Evolutionary conservation across 2,329 filamentous ascomycete species (phyloP).

Genomic region (Pyrenophora graminea): DNA sequence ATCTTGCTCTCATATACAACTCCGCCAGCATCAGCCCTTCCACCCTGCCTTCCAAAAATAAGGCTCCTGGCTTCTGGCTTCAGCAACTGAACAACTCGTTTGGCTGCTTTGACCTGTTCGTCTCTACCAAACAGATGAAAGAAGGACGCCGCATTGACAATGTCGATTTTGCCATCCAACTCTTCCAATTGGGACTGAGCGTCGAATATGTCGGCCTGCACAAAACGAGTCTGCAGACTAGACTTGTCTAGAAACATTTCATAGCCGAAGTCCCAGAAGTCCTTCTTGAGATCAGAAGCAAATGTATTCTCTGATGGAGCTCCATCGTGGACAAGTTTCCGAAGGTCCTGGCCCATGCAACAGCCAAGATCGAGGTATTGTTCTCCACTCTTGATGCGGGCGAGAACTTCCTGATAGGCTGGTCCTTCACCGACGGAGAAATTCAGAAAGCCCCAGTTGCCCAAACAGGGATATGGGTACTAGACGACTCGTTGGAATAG

Average conservation of each 20-base stretch:
- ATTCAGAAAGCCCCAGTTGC: constrained; percentile 44
- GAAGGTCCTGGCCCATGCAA: constrained; percentile 54
- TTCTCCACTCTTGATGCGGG: constrained; percentile 43
- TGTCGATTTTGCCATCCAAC: constrained; percentile 48
- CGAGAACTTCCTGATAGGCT: constrained; percentile 39
- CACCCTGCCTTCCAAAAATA: constrained; percentile 48
- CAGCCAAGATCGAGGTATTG: constrained; percentile 49
- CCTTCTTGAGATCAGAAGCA: constrained; percentile 47
- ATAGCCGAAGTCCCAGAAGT: constrained; percentile 61
- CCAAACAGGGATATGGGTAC: constrained; percentile 46
- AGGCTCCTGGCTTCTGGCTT: constrained; percentile 42
- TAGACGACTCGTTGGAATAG: constrained; percentile 9
- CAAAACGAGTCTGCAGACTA: constrained; percentile 55
- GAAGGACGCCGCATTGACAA: constrained; percentile 50
- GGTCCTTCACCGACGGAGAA: constrained; percentile 31
- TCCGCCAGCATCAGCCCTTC: constrained; percentile 35
- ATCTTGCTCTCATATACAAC: constrained; percentile 22
- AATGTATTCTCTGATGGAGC: constrained; percentile 47
- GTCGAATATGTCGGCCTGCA: constrained; percentile 56
- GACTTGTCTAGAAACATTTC: constrained; percentile 44
- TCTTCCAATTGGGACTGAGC: constrained; percentile 35
- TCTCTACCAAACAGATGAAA: constrained; percentile 52
- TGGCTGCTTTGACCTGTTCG: constrained; percentile 45
- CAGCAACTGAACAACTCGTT: constrained; percentile 39
- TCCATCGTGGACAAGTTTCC: constrained; percentile 51